Conservation (phyloP, 2,329 filamentous ascomycete species). For the Dothiorella sarmentorum region DNA sequence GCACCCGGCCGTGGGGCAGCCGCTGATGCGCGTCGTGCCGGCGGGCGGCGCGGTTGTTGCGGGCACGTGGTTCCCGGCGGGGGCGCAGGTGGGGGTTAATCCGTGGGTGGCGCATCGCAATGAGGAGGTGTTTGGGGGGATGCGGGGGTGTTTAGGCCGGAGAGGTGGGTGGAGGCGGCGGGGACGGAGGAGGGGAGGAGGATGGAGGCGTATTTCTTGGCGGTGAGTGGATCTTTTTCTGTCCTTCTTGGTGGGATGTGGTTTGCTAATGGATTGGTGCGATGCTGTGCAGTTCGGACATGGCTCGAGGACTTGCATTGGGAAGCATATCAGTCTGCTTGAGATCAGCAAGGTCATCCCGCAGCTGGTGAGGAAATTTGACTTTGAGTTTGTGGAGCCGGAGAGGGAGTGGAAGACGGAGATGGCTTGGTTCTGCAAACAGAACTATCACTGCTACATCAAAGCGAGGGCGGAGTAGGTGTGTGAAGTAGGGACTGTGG, state of each 20-base stretch:
- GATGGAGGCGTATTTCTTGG: not conserved
- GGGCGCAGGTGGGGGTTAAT: slow-evolving; percentile 33
- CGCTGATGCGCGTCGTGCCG: slow-evolving; percentile 28
- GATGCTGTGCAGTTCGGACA: slow-evolving; percentile 17
- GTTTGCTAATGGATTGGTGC: slow-evolving; percentile 3
- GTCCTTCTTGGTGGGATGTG: too few species aligned
- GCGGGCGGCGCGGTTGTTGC: slow-evolving; percentile 24
- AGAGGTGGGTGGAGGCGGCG: slow-evolving; percentile 19
- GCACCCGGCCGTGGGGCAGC: not conserved
- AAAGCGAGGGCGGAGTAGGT: not conserved
- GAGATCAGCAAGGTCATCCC: slow-evolving; percentile 21
- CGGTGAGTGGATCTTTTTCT: not conserved
- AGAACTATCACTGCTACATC: not conserved
- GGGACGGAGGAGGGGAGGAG: not conserved
- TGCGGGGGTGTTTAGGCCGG: slow-evolving; percentile 15
- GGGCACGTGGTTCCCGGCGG: slow-evolving; percentile 22
- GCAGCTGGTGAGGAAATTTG: slow-evolving; percentile 20
- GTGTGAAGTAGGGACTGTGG: too few species aligned
- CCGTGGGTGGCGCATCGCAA: slow-evolving; percentile 26
- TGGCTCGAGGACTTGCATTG: slow-evolving; percentile 22
- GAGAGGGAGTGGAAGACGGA: not conserved
- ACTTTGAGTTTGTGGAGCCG: slow-evolving; percentile 15
- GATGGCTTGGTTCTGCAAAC: slow-evolving; percentile 15
- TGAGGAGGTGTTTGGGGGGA: slow-evolving; percentile 4
- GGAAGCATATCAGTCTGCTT: slow-evolving; percentile 20